Evolutionary conservation across 495 filamentous ascomycete genomes (phyloP), one percentile per base, ranked within the genome.

Genomic region (Coniosporium apollinis): DNA sequence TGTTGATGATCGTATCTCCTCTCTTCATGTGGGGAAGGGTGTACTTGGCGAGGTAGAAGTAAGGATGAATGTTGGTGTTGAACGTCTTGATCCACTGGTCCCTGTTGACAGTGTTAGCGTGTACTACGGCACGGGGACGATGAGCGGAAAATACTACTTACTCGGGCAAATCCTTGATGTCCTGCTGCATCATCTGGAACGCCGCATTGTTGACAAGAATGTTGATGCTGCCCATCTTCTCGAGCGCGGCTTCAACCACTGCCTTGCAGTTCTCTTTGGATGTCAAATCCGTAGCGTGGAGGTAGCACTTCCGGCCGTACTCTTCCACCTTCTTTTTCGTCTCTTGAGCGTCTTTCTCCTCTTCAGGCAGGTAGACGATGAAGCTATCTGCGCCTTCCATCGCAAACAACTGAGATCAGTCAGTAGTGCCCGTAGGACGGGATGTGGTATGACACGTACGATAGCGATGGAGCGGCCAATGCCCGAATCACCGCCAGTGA

Each of bases 1-100:
- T 82, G 55, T 86, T 87, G 63, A 89, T 84, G 51, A 91, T 84
- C 16, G 70, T 76, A 36, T 70, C 67, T 22, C 82, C 82, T n/a
- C 55, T 54, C 51, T 71, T 70, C 70, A 92, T 74, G 56, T 85
- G 77, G 1, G 72, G 74, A 16, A 87, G 61, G 13, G 62, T 58
- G 51, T 87, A 84, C 55, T 91, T 89, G 41, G 81, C 65, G 19
- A 91, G 39, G 48, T 55, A 58, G 54, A 57, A 60, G 44, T 47
- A 51, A 7, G 57, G 53, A 32, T 58, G 53, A 36, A 60, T 58
- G 45, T 58, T 60, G 4, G 54, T 57, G 37, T 46, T 39, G 44
- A 58, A 58, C 25, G 56, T 60, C 21, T 66, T 55, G 36, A 77
- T 38, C 81, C 81, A 89, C 61, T 89, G 81, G 15, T 79, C 73